phyloP scores from a whole-genome alignment of 805 yeast species.

The Kodamaea jinghongensis region DNA sequence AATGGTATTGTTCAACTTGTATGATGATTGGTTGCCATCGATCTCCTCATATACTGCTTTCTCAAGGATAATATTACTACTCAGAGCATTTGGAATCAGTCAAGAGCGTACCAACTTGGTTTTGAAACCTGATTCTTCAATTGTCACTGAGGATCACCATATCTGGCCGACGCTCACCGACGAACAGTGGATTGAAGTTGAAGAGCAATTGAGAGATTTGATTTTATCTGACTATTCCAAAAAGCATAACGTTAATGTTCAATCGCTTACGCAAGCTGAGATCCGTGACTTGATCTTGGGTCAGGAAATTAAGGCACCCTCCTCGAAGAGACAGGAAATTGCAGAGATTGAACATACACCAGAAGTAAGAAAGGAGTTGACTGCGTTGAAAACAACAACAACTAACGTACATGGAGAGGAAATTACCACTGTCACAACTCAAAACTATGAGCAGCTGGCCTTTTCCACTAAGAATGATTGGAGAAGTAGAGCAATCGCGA shows the following conservation, averaged over 20 bases:
- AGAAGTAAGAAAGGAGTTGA: conserved; percentile 48
- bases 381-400: conserved; percentile 79
- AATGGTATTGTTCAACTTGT: conserved; percentile 85
- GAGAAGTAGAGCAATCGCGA: conserved; percentile 82
- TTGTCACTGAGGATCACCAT: conserved; percentile 72
- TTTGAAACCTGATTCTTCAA: conserved; percentile 69
- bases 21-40: conserved; percentile 88
- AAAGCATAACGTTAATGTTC: conserved; percentile 80
- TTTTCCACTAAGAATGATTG: conserved; percentile 87
- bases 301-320: conserved; percentile 89
- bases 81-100: conserved; percentile 78
- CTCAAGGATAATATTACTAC: conserved; percentile 76
- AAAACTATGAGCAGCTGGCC: conserved; percentile 78
- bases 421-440: conserved; percentile 89
- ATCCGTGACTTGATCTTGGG: conserved; percentile 92
- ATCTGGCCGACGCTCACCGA: conserved; percentile 89
- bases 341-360: conserved; percentile 61
- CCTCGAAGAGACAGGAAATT: conserved; percentile 79
- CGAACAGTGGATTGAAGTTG: conserved; percentile 92
- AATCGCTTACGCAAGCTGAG: conserved; percentile 87
- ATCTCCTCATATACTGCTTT: conserved; percentile 92
- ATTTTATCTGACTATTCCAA: conserved; percentile 82
- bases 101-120: conserved; percentile 74
- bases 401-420: conserved; percentile 95
- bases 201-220: conserved; percentile 81